These are phyloP conservation scores for Chaetomium olivaceum DNA, from an alignment of 2,329 filamentous ascomycete genomes.

Conservation along the genomic window DNA sequence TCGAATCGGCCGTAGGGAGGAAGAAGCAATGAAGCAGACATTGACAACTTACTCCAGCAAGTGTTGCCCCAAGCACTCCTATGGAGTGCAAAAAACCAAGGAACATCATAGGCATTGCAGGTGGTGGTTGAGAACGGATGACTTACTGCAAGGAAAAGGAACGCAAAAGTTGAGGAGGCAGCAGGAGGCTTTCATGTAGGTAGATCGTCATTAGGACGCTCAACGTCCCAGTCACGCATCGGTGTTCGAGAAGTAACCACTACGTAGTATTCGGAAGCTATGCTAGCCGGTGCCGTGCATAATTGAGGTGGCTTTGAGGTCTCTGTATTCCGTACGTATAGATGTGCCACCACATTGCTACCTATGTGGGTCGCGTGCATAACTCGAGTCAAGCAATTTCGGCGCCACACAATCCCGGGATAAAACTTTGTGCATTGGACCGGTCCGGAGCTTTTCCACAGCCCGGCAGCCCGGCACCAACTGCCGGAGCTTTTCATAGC, in stretches of 20 bases:
- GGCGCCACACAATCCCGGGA: neutral
- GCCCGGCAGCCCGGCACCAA: too few relatives aligned
- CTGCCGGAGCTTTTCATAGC: too few relatives aligned
- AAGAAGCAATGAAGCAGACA: neutral
- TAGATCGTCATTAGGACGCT: too few relatives aligned
- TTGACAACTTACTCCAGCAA: conserved; percentile 4
- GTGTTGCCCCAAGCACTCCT: neutral
- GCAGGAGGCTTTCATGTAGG: too few relatives aligned
- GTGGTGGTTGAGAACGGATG: neutral
- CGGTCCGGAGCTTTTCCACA: too few relatives aligned
- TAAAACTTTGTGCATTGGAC: neutral
- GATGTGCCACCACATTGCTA: too few relatives aligned
- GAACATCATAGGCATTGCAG: neutral
- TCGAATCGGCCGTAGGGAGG: neutral
- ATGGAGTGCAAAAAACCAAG: neutral
- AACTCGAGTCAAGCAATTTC: too few relatives aligned
- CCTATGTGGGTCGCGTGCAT: too few relatives aligned
- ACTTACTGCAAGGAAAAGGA: neutral
- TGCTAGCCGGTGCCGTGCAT: neutral
- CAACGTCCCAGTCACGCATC: too few relatives aligned
- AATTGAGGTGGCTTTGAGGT: too few relatives aligned
- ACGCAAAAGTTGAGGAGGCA: neutral
- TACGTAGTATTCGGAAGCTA: neutral
- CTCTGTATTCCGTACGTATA: too few relatives aligned
- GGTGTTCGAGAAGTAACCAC: too few relatives aligned